Evolutionary conservation across 352 stramenopile genomes (phyloP).

Genomic region (Phytopythium ostracodes): DNA sequence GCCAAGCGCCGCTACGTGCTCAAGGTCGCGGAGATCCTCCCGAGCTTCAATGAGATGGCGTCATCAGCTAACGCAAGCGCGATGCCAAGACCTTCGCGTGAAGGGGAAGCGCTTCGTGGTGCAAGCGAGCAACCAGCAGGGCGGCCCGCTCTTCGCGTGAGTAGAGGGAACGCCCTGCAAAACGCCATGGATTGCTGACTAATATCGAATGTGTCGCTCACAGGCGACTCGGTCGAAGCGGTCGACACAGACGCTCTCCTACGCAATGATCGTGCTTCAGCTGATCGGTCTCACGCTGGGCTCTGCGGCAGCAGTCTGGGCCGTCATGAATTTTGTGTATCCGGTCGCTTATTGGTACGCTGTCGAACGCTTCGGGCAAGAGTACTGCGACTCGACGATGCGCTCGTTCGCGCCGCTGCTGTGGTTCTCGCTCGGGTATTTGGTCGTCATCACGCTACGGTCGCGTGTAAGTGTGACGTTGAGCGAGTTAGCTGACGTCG

Average conservation of each 20-base stretch:
- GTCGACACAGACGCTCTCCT: constrained; percentile 6
- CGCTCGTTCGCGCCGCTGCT: constrained; percentile 36
- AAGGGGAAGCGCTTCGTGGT: background rate
- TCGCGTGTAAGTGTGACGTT: constrained; percentile 27
- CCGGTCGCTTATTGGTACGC: constrained; percentile 19
- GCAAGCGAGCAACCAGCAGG: background rate
- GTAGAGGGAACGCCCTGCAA: background rate
- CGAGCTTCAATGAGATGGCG: constrained; percentile 24
- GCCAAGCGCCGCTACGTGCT: constrained; percentile 53
- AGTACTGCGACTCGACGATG: constrained; percentile 21
- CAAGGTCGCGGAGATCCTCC: constrained; percentile 42
- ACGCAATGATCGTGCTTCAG: constrained; percentile 14
- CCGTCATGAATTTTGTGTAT: constrained; percentile 13
- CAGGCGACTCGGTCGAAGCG: background rate
- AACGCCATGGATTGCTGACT: background rate
- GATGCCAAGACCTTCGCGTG: too few relatives aligned
- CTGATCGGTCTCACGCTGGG: constrained; percentile 6
- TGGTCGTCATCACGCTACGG: constrained; percentile 36
- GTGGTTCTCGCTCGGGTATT: constrained; percentile 57
- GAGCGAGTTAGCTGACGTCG: too few relatives aligned
- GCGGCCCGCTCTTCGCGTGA: background rate
- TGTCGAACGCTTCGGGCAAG: constrained; percentile 20
- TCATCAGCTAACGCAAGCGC: background rate
- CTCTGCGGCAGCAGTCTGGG: constrained; percentile 9
- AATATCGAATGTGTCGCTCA: background rate